Base-by-base conservation (phyloP, 1,284 basidiomycete genomes). In the Puccinia polysora region DNA sequence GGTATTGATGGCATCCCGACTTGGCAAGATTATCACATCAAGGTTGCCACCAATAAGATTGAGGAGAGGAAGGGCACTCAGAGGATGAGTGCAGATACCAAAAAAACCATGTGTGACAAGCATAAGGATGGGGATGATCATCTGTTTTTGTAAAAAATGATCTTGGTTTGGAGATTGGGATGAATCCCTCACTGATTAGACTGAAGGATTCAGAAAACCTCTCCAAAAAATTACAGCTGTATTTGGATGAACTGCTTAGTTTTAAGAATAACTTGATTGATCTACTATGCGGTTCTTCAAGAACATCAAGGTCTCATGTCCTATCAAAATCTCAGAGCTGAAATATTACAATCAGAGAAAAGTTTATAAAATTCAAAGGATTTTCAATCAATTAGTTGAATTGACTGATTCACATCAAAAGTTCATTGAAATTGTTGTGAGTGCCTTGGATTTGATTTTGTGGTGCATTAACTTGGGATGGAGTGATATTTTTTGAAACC, bases 391-490 rank as follows among this genome's bases (percentile, higher is more conserved):
- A 59, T 40, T 65, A 15, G 28, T 38, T 36, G 28, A 20, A 87
- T 75, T 85, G 88, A 15, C 84, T 84, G 0, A 84, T 85, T 38
- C 23, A n/a, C 32, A 30, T 32, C 88, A 88, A 1, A 81, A 63
- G 72, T 74, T 89, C 47, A 86, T 93, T 3, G 84, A 95, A 8
- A 88, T 84, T 25, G 86, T 88, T 82, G 85, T 97, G 7, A 92
- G 95, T 79, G 92, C 95, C 78, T 23, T 79, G 23, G 78, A 80
- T 72, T 78, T 79, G 67, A 73, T 75, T 1, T 76, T 79, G 47
- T 80, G 95, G 95, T 79, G 96, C 34, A 91, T 97, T 82, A 97
- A 97, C 81, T 83, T 98, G 52, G 87, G 95, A 74, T 93, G 94
- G 0, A 86, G 87, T 1, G 94, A 97, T 79, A 95, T 97, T 74